phyloP scores from a whole-genome alignment of 2,329 filamentous ascomycete genomes.

The Ascochyta rabiei region DNA sequence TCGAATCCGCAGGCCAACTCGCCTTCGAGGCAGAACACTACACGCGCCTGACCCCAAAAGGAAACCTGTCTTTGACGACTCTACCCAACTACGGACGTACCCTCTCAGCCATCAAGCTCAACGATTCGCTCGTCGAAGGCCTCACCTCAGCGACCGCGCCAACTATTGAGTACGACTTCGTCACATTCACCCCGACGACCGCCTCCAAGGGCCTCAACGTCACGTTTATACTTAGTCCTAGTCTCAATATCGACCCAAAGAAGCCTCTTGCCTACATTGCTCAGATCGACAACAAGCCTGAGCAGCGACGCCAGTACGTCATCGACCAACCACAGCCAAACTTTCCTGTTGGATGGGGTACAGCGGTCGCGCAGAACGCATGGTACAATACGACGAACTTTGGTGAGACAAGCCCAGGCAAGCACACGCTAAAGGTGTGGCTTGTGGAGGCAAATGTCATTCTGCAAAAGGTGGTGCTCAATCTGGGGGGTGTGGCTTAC shows the following conservation, averaged over 20 bases:
- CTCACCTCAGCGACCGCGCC: slow-evolving; percentile 39
- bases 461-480: slow-evolving; percentile 45
- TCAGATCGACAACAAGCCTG: slow-evolving; percentile 51
- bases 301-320: slow-evolving; percentile 51
- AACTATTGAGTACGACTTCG: slow-evolving; percentile 46
- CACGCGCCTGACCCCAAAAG: slow-evolving; percentile 35
- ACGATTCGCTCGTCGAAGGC: slow-evolving; percentile 32
- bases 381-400: slow-evolving; percentile 56
- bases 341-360: slow-evolving; percentile 57
- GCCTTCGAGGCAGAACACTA: slow-evolving; percentile 49
- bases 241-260: slow-evolving; percentile 59
- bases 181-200: slow-evolving; percentile 44
- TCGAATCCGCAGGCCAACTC: slow-evolving; percentile 43
- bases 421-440: slow-evolving; percentile 54
- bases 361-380: slow-evolving; percentile 57
- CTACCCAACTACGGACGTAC: slow-evolving; percentile 48
- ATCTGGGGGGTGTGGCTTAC: slow-evolving; percentile 41
- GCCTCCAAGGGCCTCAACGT: slow-evolving; percentile 43
- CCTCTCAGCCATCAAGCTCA: slow-evolving; percentile 43
- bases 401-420: slow-evolving; percentile 41
- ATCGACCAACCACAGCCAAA: slow-evolving; percentile 50
- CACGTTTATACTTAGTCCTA: slow-evolving; percentile 51
- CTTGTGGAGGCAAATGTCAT: slow-evolving; percentile 53
- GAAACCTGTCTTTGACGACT: slow-evolving; percentile 36
- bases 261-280: slow-evolving; percentile 59